Evolutionary conservation across 2,329 filamentous ascomycete species (phyloP).

Genomic region (Fusarium oxysporum): DNA sequence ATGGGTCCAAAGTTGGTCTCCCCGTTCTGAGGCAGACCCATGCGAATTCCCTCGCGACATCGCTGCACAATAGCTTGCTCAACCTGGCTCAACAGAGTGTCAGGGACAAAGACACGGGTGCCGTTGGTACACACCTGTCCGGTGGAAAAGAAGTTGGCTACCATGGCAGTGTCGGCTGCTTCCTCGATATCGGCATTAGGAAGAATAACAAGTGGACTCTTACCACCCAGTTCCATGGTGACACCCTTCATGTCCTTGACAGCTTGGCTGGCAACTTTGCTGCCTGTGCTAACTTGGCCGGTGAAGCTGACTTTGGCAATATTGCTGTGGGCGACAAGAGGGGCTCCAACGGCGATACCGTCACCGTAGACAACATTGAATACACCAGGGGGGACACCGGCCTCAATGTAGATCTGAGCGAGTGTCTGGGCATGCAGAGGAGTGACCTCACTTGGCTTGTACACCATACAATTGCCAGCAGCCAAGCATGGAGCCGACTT

Average conservation of each 20-base stretch:
- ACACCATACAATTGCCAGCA: conserved; percentile 90
- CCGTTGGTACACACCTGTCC: conserved; percentile 96
- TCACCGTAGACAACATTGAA: conserved; percentile 90
- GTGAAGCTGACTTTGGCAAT: conserved; percentile 93
- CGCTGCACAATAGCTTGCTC: conserved; percentile 70
- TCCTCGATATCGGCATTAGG: conserved; percentile 82
- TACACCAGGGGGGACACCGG: conserved; percentile 82
- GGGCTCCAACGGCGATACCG: conserved; percentile 77
- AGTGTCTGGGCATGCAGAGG: conserved; percentile 83
- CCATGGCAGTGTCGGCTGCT: conserved; percentile 91
- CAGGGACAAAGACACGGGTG: conserved; percentile 85
- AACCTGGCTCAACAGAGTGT: conserved; percentile 72
- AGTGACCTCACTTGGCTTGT: conserved; percentile 90
- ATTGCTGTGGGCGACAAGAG: conserved; percentile 76
- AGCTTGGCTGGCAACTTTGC: conserved; percentile 82
- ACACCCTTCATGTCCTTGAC: conserved; percentile 87
- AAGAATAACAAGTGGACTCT: conserved; percentile 83
- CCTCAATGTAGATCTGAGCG: conserved; percentile 80
- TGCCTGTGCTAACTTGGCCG: conserved; percentile 84
- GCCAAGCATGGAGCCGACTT: conserved; percentile 88
- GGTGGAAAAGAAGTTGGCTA: conserved; percentile 92
- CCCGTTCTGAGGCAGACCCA: conserved; percentile 78
- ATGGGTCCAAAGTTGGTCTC: conserved; percentile 87
- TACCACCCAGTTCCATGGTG: conserved; percentile 92
- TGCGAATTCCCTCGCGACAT: conserved; percentile 74